These are phyloP conservation scores for Pistacia atlantica DNA, from an alignment of 345 rosid species.

Conservation along the genomic window DNA sequence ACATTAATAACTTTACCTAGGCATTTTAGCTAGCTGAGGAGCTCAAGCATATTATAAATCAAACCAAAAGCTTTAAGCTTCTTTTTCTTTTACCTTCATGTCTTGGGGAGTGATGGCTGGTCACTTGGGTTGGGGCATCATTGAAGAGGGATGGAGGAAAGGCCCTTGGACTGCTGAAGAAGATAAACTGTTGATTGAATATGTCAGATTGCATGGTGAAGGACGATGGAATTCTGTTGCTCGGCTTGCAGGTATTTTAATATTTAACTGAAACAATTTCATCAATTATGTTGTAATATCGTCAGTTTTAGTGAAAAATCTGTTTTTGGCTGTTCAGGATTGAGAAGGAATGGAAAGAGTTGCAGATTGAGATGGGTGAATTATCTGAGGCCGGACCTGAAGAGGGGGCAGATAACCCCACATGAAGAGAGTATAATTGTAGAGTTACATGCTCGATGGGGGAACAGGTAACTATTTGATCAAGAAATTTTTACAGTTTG, in stretches of 20 bases:
- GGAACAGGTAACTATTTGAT: slow-evolving; percentile 60
- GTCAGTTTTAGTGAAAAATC: not conserved
- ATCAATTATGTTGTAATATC: no score
- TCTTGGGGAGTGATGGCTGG: slow-evolving; percentile 75
- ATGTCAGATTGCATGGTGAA: slow-evolving; percentile 79
- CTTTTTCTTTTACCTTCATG: slow-evolving; percentile 29
- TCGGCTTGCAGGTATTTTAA: slow-evolving; percentile 58
- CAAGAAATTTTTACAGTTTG: no score
- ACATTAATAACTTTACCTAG: slow-evolving; percentile 16
- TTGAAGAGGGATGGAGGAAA: slow-evolving; percentile 84
- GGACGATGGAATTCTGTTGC: slow-evolving; percentile 96
- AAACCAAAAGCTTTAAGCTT: slow-evolving; percentile 16
- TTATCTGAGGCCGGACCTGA: slow-evolving; percentile 90
- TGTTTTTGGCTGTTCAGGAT: slow-evolving; percentile 35
- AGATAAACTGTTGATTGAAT: slow-evolving; percentile 72
- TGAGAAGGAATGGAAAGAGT: slow-evolving; percentile 93
- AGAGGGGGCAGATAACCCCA: slow-evolving; percentile 93
- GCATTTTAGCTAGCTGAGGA: not conserved
- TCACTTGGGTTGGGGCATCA: slow-evolving; percentile 58
- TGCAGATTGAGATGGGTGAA: slow-evolving; percentile 97
- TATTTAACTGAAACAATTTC: no score
- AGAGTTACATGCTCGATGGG: slow-evolving; percentile 92
- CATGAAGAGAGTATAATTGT: slow-evolving; percentile 81
- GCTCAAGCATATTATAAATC: not conserved
- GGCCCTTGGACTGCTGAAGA: slow-evolving; percentile 98